A percentile compares a stretch with the other conserved stretches of the same genome.
phyloP scores from a whole-genome alignment of 2,329 filamentous ascomycete species.

The Escovopsis sp. region DNA sequence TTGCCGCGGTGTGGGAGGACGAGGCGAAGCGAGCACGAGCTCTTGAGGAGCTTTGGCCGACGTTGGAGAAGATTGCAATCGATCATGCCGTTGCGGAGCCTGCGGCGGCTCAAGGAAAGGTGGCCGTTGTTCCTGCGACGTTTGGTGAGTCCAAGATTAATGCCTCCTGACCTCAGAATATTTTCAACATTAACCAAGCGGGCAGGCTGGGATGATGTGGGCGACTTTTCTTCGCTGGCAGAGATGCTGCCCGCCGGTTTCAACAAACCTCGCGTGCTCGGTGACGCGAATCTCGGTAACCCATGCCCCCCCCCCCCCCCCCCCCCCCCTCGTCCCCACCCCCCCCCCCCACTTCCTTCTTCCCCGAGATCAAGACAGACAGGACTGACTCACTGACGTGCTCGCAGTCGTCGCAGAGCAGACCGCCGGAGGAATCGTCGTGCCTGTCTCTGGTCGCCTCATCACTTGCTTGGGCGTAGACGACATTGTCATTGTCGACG shows the following conservation, averaged over 20 bases:
- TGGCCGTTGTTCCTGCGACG: constrained; percentile 13
- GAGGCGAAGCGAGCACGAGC: constrained; percentile 9
- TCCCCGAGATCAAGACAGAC: background rate
- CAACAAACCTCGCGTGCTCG: constrained; percentile 11
- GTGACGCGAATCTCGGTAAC: constrained; percentile 11
- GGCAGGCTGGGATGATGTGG: constrained; percentile 14
- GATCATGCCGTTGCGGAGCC: constrained; percentile 15
- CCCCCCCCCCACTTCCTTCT: too few species aligned
- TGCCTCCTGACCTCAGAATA: background rate
- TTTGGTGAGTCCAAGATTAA: constrained; percentile 7
- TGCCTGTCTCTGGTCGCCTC: constrained; percentile 13
- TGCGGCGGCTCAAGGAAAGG: constrained; percentile 13
- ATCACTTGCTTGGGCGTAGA: constrained; percentile 13
- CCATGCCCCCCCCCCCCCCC: background rate
- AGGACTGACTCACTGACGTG: background rate
- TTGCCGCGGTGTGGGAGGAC: constrained; percentile 13
- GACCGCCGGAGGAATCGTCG: constrained; percentile 13
- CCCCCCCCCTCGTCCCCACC: too few species aligned
- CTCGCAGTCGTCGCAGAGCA: constrained; percentile 11
- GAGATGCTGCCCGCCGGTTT: constrained; percentile 14
- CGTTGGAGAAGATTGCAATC: constrained; percentile 13
- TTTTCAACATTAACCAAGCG: background rate
- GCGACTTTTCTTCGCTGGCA: constrained; percentile 14
- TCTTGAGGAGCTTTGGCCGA: constrained; percentile 12
- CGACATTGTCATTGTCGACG: constrained; percentile 14